Evolutionary conservation across 352 stramenopile genomes (phyloP).

Genomic region (Globisporangium radiosum): DNA sequence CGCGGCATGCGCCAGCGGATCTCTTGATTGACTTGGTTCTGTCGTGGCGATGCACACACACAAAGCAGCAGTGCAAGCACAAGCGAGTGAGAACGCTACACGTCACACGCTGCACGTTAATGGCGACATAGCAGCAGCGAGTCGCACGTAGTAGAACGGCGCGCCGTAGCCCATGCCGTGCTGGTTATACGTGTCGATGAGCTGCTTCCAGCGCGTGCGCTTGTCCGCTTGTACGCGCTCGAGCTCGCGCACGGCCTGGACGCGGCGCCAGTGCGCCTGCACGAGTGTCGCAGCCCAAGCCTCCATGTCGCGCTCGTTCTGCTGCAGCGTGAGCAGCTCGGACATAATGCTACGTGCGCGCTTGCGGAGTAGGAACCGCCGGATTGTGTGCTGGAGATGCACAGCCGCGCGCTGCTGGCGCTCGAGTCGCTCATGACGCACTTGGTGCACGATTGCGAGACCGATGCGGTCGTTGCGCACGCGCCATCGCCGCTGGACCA

Average conservation of each 20-base stretch:
- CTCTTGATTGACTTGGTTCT: constrained; percentile 89
- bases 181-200: constrained; percentile 81
- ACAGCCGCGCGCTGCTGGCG: constrained; percentile 25
- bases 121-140: too few species aligned
- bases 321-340: constrained; percentile 32
- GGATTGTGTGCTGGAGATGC: constrained; percentile 40
- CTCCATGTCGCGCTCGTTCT: constrained; percentile 52
- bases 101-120: background rate
- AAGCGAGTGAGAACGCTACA: constrained; percentile 2
- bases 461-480: constrained; percentile 36
- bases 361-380: constrained; percentile 36
- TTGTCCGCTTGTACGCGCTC: constrained; percentile 25
- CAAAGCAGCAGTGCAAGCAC: background rate
- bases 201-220: constrained; percentile 88
- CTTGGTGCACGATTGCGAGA: constrained; percentile 28
- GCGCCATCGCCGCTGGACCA: constrained; percentile 53
- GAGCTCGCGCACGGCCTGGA: constrained; percentile 28
- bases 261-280: constrained; percentile 57
- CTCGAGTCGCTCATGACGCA: constrained; percentile 24
- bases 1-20: constrained; percentile 89
- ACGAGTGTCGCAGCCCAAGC: constrained; percentile 62
- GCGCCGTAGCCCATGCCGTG: constrained; percentile 58
- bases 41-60: constrained; percentile 16
- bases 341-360: constrained; percentile 37
- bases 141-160: constrained; percentile 89